Conservation (phyloP, 495 filamentous ascomycete genomes). For the Cairneyella variabilis region DNA sequence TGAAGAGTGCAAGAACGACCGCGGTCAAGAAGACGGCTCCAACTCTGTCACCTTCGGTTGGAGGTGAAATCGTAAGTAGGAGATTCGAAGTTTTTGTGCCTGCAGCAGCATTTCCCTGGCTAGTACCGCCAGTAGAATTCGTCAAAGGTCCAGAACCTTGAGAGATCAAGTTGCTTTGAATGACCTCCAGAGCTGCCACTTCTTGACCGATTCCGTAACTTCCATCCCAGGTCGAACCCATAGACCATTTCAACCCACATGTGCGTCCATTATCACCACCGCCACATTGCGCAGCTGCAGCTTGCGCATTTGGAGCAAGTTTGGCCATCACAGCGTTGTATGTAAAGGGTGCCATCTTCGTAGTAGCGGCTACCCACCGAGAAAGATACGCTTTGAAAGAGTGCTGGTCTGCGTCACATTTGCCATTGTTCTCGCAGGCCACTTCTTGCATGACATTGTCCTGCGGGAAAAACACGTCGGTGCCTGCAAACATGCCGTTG, state of each 20-base stretch:
- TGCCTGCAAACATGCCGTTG: conserved; percentile 48
- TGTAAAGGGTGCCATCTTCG: conserved; percentile 67
- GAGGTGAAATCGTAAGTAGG: neutral
- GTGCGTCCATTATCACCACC: conserved; percentile 56
- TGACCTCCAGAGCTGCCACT: conserved; percentile 64
- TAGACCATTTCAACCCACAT: conserved; percentile 68
- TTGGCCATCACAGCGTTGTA: conserved; percentile 55
- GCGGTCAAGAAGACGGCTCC: conserved; percentile 64
- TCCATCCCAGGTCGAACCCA: conserved; percentile 51
- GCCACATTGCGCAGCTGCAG: conserved; percentile 62
- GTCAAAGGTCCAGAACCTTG: conserved; percentile 52
- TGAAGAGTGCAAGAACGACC: conserved; percentile 49
- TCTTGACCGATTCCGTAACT: conserved; percentile 62
- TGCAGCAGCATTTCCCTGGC: conserved; percentile 63
- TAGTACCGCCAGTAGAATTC: conserved; percentile 65
- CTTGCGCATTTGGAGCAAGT: conserved; percentile 58
- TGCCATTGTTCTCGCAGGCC: conserved; percentile 54
- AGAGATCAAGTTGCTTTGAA: conserved; percentile 56
- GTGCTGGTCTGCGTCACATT: conserved; percentile 68
- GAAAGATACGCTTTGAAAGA: conserved; percentile 78
- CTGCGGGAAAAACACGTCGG: conserved; percentile 50
- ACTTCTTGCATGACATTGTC: conserved; percentile 59
- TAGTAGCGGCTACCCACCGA: conserved; percentile 70
- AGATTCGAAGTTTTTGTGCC: conserved; percentile 39
- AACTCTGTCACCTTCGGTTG: conserved; percentile 47